Conservation (phyloP, 306 rosid genomes). For the Ceratonia siliqua region DNA sequence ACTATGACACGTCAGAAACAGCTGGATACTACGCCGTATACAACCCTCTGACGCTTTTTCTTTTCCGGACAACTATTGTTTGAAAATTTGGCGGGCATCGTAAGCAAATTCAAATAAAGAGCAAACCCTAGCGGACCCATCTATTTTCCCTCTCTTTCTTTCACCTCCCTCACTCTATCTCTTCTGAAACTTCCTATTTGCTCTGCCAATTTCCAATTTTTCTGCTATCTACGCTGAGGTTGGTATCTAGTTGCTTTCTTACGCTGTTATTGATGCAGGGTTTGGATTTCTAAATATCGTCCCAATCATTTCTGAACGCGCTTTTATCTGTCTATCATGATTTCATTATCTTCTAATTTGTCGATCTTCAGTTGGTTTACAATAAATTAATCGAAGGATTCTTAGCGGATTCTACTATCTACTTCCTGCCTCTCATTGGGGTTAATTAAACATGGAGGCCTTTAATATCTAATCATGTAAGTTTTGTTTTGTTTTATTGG, state of each 20-base stretch:
- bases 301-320: background rate
- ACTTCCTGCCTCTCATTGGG: background rate
- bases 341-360: no score
- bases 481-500: background rate
- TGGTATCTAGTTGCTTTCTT: slow-evolving; percentile 1
- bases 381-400: background rate
- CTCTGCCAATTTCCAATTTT: slow-evolving; percentile 4
- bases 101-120: slow-evolving; percentile 56
- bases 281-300: background rate
- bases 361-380: background rate
- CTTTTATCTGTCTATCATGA: background rate
- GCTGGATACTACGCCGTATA: slow-evolving; percentile 8
- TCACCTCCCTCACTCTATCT: background rate
- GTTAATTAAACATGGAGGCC: background rate
- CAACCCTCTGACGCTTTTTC: slow-evolving; percentile 30
- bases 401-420: background rate
- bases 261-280: background rate
- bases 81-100: slow-evolving; percentile 78
- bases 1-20: background rate
- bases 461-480: slow-evolving; percentile 22
- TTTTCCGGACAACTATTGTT: slow-evolving; percentile 32
- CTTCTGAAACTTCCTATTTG: background rate
- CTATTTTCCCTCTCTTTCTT: background rate
- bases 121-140: slow-evolving; percentile 63
- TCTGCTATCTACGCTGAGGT: slow-evolving; percentile 17